These are phyloP conservation scores for Boletus rufocinnamomeus DNA, from an alignment of 768 basidiomycete genomes.

Conservation along the genomic window DNA sequence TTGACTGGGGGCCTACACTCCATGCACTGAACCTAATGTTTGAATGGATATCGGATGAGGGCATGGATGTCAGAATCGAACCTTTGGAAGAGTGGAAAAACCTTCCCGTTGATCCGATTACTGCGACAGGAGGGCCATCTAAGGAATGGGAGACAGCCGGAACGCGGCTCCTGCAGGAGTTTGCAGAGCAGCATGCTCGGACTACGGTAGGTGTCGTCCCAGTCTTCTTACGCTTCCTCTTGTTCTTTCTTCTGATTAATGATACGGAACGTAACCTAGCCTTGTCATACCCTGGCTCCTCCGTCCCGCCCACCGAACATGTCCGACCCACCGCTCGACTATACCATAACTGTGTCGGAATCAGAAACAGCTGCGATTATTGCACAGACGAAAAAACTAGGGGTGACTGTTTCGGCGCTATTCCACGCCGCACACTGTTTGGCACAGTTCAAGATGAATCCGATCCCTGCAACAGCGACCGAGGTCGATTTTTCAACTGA, in stretches of 20 bases:
- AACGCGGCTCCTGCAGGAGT: constrained; percentile 17
- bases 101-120: constrained; percentile 28
- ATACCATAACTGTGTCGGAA: neutral
- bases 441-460: constrained; percentile 25
- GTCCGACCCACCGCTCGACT: constrained; percentile 10
- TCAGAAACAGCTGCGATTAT: constrained; percentile 14
- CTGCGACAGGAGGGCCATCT: constrained; percentile 24
- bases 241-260: neutral
- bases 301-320: constrained; percentile 7
- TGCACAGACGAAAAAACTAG: constrained; percentile 11
- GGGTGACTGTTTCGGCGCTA: constrained; percentile 15
- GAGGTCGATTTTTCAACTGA: constrained; percentile 19
- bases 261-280: neutral
- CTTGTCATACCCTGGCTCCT: constrained; percentile 10
- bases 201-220: constrained; percentile 9
- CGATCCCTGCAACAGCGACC: constrained; percentile 3
- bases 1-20: too few relatives aligned
- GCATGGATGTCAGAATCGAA: neutral
- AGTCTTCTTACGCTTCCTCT: neutral
- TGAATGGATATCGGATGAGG: too few relatives aligned
- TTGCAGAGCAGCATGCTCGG: constrained; percentile 2
- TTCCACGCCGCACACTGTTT: constrained; percentile 27
- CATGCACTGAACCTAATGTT: constrained; percentile 23
- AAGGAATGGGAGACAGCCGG: constrained; percentile 22
- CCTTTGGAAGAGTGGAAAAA: constrained; percentile 26